Evolutionary conservation across 257 asterid species (phyloP), one percentile per base, ranked within the genome.

Genomic region (Phtheirospermum japonicum): DNA sequence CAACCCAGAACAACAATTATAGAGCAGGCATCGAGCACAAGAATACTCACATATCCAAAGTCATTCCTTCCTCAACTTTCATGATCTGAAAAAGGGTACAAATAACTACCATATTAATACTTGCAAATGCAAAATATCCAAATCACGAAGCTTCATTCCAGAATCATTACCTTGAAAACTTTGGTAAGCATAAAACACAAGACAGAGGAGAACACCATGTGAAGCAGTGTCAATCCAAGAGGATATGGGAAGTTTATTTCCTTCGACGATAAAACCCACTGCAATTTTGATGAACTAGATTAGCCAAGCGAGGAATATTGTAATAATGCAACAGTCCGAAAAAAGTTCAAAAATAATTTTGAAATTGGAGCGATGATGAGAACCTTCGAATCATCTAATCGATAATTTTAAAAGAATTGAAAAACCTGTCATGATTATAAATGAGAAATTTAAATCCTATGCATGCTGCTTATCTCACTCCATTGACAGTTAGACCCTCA

Each of bases 231-330:
- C 82, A 92, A 75, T 55, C 90, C 98, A 62, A 92, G 97, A 56
- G 98, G 98, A 77, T 86, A 92, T 13, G 98, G 97, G 73, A 92
- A 92, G 82, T 89, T 89, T 51, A 92, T 83, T 59, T 89, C 97
- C 79, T 89, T 83, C 1, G 98, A 92, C 33, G 97, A 89, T 69
- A 92, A 78, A 59, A 92, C 90, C 98, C 98, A 92, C 98, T 92
- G 95, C 93, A 89, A 55, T 36, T 28, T 70, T 26, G 26, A 45
- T 59, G 40, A 75, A 61, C 59, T 33, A 26, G 52, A 61, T 70
- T 46, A 75, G 70, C 64, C 67, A 67, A 34, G 48, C 48, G 64
- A 56, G 66, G 19, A 11, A 39, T 39, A 7, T 23, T 1, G 28
- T 23, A 23, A 23, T 23, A 23, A 23, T 23, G 28, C 28, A 1